Conservation (phyloP, 345 rosid genomes). For the Lenwebbia sp. region DNA sequence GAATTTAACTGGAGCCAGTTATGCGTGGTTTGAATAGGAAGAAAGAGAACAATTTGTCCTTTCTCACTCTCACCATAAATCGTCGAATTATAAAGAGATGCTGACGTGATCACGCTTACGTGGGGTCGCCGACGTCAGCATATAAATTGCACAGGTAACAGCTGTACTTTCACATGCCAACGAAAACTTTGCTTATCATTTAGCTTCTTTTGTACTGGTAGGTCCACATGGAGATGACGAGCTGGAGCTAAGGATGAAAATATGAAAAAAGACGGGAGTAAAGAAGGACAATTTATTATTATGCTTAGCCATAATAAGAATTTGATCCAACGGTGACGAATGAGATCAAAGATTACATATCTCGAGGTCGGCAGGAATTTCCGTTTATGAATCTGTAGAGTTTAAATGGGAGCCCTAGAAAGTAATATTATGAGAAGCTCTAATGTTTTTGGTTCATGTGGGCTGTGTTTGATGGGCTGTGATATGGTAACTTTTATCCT, state of each 20-base stretch:
- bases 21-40: not conserved
- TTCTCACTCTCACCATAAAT: not conserved
- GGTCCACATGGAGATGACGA: not conserved
- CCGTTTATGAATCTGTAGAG: not conserved
- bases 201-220: not conserved
- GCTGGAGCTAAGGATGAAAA: not conserved
- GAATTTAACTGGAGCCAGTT: not conserved
- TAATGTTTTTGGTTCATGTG: not conserved
- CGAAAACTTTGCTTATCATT: not conserved
- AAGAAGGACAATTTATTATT: not conserved
- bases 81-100: not conserved
- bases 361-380: not conserved
- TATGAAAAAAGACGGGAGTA: not conserved
- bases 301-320: not conserved
- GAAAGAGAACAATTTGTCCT: not conserved
- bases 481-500: too few relatives aligned
- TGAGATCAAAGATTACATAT: not conserved
- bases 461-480: too few relatives aligned
- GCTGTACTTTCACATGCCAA: not conserved
- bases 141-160: not conserved
- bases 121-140: not conserved
- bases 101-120: not conserved
- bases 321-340: not conserved
- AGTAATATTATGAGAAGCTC: not conserved
- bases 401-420: not conserved